Evolutionary conservation across 768 basidiomycete species (phyloP), one percentile per base, ranked within the genome.

Genomic region (Termitomyces sp.): DNA sequence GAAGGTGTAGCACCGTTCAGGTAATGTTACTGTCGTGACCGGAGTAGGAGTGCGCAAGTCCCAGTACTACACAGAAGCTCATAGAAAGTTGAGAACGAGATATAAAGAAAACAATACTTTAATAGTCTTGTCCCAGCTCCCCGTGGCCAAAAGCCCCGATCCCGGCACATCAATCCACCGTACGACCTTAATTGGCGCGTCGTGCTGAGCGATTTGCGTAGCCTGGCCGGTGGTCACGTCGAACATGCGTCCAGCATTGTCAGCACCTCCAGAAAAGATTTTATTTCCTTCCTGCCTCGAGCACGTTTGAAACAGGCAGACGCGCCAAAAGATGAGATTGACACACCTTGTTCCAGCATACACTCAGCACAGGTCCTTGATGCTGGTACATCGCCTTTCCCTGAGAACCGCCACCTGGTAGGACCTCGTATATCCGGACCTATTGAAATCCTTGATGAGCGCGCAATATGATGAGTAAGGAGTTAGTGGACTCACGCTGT

Each of bases 81-180:
- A 42, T 18, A 41, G 16, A 31, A 27, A 18, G 18, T n/a, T 22
- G 13, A 9, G 20, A 30, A 24, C 30, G 12, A 39, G 13, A 16
- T 6, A 20, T 24, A 27, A 55, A 31, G 39, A 39, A 61, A 63
- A 60, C 3, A 67, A 57, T 63, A 95, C 95, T 81, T 95, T 96
- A 69, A 98, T 74, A 1, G 93, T 96, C 75, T 96, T 96, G 72
- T 99, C 96, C 97, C 97, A 99, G 55, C 93, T 94, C 11, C 95
- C 97, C 1, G 96, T 98, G 13, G 88, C 92, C 20, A 95, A 77
- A 61, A 95, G 85, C 15, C 91, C 84, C 37, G 82, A 82, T 61
- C 82, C 83, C 22, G 85, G 86, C 6, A 87, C 82, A 61, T 95
- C 89, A 54, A 93, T 78, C 85, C 89, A 95, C 55, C 85, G 81